A percentile compares a stretch with the other conserved stretches of the same genome.
Conservation (phyloP, 1,284 basidiomycete species). For the Kwoniella shivajii region DNA sequence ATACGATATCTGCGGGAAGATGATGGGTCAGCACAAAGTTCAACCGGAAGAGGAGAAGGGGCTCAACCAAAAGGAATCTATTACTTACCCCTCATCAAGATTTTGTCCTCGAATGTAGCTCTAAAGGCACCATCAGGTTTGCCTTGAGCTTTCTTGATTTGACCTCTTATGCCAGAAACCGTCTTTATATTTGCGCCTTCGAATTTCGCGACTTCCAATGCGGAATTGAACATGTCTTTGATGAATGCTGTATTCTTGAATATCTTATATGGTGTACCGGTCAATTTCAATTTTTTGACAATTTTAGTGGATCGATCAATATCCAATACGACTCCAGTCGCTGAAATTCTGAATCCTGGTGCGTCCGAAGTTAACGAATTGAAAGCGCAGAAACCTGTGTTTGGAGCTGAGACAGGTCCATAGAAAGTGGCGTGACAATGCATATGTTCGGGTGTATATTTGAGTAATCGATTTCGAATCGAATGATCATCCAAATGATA, state of each 20-base stretch:
- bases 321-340: conserved; percentile 93
- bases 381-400: conserved; percentile 97
- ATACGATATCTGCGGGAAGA: conserved; percentile 76
- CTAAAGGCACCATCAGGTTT: conserved; percentile 95
- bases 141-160: conserved; percentile 91
- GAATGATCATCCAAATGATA: conserved; percentile 97
- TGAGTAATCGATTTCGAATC: conserved; percentile 97
- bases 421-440: conserved; percentile 98
- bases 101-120: conserved; percentile 97
- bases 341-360: conserved; percentile 83
- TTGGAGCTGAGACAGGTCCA: conserved; percentile 85
- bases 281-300: conserved; percentile 98
- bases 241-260: conserved; percentile 99
- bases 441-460: conserved; percentile 99
- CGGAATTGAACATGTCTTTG: conserved; percentile 93
- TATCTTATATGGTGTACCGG: conserved; percentile 91
- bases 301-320: conserved; percentile 90
- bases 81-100: conserved; percentile 85
- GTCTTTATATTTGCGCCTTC: conserved; percentile 95
- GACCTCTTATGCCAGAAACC: conserved; percentile 92
- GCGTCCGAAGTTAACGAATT: conserved; percentile 72
- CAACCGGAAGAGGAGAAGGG: neutral
- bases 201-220: conserved; percentile 96
- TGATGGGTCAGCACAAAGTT: neutral
- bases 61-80: neutral